Base-by-base conservation (phyloP, 2,329 filamentous ascomycete genomes). In the Neonectria sp. region DNA sequence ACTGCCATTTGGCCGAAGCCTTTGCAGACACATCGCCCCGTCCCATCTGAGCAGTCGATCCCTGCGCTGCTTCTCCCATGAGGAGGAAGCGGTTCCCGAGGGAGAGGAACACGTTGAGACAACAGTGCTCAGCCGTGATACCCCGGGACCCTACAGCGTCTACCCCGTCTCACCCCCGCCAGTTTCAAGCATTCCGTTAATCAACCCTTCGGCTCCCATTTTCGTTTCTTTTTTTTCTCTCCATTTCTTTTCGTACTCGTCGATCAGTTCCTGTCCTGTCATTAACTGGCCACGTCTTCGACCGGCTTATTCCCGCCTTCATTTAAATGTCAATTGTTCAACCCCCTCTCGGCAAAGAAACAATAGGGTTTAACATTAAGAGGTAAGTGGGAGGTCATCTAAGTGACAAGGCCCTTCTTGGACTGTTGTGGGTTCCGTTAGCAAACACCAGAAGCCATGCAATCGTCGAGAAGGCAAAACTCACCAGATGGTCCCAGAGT, bases 401-500 rank as follows among this genome's bases (percentile, higher is more conserved):
- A 81, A 73, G 66, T 76, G 61, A 83, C 79, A 59, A 83, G 78
- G 27, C 81, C 81, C 75, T 83, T 83, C 80, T 83, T 83, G 64
- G 78, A 79, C 82, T 83, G 46, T 60, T 33, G 11, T 35, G 37
- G 17, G 45, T 15, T 3, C 9, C 35, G 55, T 72, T 25, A 70
- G 71, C 51, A 52, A 46, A 24, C 5, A 35, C n/a, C 11, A 25
- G 12, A 3, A 15, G 12, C 35, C 57, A 13, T 43, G 24, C 29
- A 9, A 7, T 25, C 48, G 17, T 27, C 15, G 12, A 55, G 6
- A 8, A 37, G n/a, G n/a, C 9, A 55, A 25, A 45, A 79, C 82
- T 80, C 80, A 86, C 87, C 74, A 90, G 78, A 79, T 96, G 97
- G 68, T 98, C 95, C 95, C 95, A 98, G 67, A 99, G 91, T 90